Base-by-base conservation (phyloP, 1,139 yeast genomes). In the Kurtzmaniella quercitrusa region DNA sequence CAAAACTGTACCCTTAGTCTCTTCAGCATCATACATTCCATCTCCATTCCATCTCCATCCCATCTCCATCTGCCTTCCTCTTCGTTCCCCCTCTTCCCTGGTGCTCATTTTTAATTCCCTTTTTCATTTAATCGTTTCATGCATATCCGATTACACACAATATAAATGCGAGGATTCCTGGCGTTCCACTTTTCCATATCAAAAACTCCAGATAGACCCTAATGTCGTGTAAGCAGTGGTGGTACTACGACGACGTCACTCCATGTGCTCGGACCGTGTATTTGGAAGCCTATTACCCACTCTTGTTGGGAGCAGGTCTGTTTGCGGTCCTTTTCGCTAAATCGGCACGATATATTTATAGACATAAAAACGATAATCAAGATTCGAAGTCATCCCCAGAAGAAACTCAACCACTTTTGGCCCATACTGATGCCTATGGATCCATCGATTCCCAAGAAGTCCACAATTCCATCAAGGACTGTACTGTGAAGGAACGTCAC, bases 211-310 rank as follows among this genome's bases (percentile, higher is more conserved):
- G n/a, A 21, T 27, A 27, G 10, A 5, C 15, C 36, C 18, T 16
- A 11, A 31, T 31, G 36, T 31, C 36, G 36, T 31, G 36, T 16
- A 31, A 31, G 18, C 36, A 9, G 36, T 36, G 38, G 38, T 73
- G 79, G 79, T 56, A 58, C 44, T 68, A 63, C 50, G 78, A 73
- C 49, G 78, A 73, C 55, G 62, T 79, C 41, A 68, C 82, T 5
- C 54, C 51, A 16, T 77, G 81, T 57, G 70, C 74, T 9, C 63
- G 77, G 41, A 69, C 70, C 39, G 37, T 45, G 36, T 46, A 56
- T 25, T 53, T 77, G 42, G 75, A 73, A 41, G 54, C 59, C 29
- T 53, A 57, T 42, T 56, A 64, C 11, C 78, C 79, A 0, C 40
- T 64, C 7, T 48, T 63, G 2, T 51, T 72, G 15, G 68, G 70